Base-by-base conservation (phyloP, 768 basidiomycete species). In the Paxillus involutus region DNA sequence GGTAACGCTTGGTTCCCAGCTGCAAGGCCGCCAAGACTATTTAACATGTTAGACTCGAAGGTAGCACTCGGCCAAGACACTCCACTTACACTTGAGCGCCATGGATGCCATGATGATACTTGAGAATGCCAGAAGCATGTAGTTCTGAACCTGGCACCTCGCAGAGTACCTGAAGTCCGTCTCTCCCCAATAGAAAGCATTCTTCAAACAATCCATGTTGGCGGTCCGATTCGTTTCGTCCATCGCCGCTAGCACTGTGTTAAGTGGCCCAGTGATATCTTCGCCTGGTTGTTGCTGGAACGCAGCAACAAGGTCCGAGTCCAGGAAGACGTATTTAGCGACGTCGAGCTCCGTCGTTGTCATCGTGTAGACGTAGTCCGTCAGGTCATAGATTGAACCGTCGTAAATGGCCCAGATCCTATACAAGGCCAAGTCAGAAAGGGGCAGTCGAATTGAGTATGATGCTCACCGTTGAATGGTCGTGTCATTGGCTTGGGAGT, bases 11-110 rank as follows among this genome's bases (percentile, higher is more conserved):
- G 6, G 76, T 75, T 5, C 77, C 69, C 17, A 87, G 75, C 62
- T 87, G 85, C 39, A 87, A 69, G 4, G 85, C 85, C 49, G 85
- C 80, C 65, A 87, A 68, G 73, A 87, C 85, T 87, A 40, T 45
- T 21, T 8, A 35, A 50, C 24, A 11, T 16, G 49, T 67, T 17
- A 68, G 53, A 44, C 49, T 10, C 7, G 4, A 51, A 44, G 33
- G 39, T 12, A 53, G 13, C 47, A 16, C 49, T 29, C n/a, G 44
- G 40, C 10, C 16, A 45, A 32, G 48, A 19, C 56, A 43, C 32
- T 17, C 47, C 52, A 63, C 85, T 69, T 63, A 86, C 85, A 87
- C 58, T 87, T 87, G 7, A 80, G 60, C 4, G 44, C 66, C 64
- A 87, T 83, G 10, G 83, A 84, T 0, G 73, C 64, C 74, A 82